A percentile compares a stretch with the other conserved stretches of the same genome.
Conservation (phyloP, 23 red algal genomes). For the Gracilaria caudata region DNA sequence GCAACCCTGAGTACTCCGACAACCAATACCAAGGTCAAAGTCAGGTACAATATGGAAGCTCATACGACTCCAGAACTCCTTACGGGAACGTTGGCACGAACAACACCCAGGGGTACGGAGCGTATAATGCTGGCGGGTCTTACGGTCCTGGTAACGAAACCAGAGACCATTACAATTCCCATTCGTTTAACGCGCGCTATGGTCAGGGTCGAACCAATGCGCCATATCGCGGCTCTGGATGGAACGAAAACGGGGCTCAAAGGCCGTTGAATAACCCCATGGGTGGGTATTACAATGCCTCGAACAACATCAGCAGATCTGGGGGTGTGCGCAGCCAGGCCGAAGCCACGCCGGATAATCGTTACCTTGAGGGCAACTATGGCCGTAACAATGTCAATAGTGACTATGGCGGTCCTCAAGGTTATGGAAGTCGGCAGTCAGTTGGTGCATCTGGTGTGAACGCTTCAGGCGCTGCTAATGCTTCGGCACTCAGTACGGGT, state of each 20-base stretch:
- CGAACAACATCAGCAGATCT: not conserved
- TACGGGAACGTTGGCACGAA: slow-evolving; percentile 13
- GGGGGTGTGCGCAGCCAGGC: slow-evolving; percentile 9
- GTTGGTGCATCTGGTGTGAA: slow-evolving; percentile 3
- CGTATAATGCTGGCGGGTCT: not conserved
- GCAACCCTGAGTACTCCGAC: slow-evolving; percentile 4
- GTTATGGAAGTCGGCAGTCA: slow-evolving; percentile 11
- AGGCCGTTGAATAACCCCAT: slow-evolving; percentile 27
- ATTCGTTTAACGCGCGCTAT: slow-evolving; percentile 1
- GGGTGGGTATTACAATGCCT: slow-evolving; percentile 10
- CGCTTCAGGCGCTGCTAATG: slow-evolving; percentile 7
- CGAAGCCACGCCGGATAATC: slow-evolving; percentile 1
- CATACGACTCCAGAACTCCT: slow-evolving; percentile 11
- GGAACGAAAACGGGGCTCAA: not conserved
- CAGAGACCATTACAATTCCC: slow-evolving; percentile 14
- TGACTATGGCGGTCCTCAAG: slow-evolving; percentile 15
- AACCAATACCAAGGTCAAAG: slow-evolving; percentile 4
- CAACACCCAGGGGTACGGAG: slow-evolving; percentile 1
- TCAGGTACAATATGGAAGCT: not conserved
- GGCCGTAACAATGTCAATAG: slow-evolving; percentile 3
- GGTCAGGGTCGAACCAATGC: not conserved
- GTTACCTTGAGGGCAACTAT: not conserved
- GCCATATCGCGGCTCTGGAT: slow-evolving; percentile 11
- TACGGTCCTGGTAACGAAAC: slow-evolving; percentile 19
- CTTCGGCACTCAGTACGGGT: slow-evolving; percentile 10